These are phyloP conservation scores for Suillus cothurnatus DNA, from an alignment of 768 basidiomycete species.

Conservation along the genomic window DNA sequence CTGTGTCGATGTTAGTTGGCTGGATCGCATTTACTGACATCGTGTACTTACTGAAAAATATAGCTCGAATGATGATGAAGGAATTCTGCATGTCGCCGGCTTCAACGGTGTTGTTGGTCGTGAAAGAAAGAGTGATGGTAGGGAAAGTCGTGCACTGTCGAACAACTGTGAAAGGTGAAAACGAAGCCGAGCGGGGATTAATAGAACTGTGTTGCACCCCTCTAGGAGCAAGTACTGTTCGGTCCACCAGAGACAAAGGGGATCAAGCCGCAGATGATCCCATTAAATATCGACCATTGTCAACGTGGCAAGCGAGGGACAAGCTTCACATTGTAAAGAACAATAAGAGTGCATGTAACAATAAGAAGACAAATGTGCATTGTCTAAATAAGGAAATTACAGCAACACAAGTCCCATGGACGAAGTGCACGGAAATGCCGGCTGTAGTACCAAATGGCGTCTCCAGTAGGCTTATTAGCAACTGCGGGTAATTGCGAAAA, in stretches of 20 bases:
- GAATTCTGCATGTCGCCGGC: constrained; percentile 44
- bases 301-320: constrained; percentile 1
- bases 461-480: background rate
- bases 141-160: background rate
- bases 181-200: background rate
- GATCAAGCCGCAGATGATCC: background rate
- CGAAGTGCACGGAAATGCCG: background rate
- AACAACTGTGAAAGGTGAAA: background rate
- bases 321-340: constrained; percentile 11
- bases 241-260: constrained; percentile 27
- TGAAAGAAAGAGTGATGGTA: constrained; percentile 15
- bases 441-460: background rate
- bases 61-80: constrained; percentile 58
- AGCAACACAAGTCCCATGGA: background rate
- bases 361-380: constrained; percentile 14
- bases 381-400: constrained; percentile 31
- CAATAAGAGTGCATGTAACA: constrained; percentile 26
- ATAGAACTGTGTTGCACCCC: constrained; percentile 12
- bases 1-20: constrained; percentile 16
- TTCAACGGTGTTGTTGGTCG: constrained; percentile 14
- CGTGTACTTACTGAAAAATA: constrained; percentile 54
- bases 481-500: background rate
- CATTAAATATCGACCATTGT: constrained; percentile 21
- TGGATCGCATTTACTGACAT: background rate
- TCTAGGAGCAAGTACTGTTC: constrained; percentile 8